These are phyloP conservation scores for Omphalotus guepiniiformis DNA, from an alignment of 768 basidiomycete species.

Conservation along the genomic window DNA sequence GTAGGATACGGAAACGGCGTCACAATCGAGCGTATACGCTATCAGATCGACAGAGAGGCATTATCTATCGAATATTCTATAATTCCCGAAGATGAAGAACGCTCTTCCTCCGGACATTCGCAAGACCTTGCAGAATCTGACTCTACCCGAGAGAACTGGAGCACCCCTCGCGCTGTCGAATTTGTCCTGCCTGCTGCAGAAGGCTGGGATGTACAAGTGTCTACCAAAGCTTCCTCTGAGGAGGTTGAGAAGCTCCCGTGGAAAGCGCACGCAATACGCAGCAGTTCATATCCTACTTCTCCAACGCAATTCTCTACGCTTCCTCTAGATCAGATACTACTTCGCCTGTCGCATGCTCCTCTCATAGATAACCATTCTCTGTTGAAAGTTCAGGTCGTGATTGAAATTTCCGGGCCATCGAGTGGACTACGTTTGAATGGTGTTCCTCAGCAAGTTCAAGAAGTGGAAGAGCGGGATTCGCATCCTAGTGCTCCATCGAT, in stretches of 20 bases:
- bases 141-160: constrained; percentile 57
- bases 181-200: constrained; percentile 70
- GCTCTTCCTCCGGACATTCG: constrained; percentile 23
- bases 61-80: constrained; percentile 82
- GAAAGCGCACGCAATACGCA: constrained; percentile 56
- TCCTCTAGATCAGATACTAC: constrained; percentile 47
- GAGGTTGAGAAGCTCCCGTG: constrained; percentile 72
- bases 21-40: constrained; percentile 71
- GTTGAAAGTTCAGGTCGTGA: constrained; percentile 72
- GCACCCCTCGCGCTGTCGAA: constrained; percentile 75
- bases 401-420: constrained; percentile 77
- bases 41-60: constrained; percentile 79
- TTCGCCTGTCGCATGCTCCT: constrained; percentile 70
- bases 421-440: constrained; percentile 86
- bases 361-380: constrained; percentile 72
- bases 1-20: constrained; percentile 79
- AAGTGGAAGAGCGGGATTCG: constrained; percentile 64
- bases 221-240: constrained; percentile 68
- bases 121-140: constrained; percentile 63
- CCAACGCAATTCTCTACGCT: constrained; percentile 4
- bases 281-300: constrained; percentile 29
- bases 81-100: constrained; percentile 68
- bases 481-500: constrained; percentile 57
- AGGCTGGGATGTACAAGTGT: constrained; percentile 86
- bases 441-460: constrained; percentile 61